These are phyloP conservation scores for Salvia hispanica DNA, from an alignment of 257 asterid species.

Conservation along the genomic window DNA sequence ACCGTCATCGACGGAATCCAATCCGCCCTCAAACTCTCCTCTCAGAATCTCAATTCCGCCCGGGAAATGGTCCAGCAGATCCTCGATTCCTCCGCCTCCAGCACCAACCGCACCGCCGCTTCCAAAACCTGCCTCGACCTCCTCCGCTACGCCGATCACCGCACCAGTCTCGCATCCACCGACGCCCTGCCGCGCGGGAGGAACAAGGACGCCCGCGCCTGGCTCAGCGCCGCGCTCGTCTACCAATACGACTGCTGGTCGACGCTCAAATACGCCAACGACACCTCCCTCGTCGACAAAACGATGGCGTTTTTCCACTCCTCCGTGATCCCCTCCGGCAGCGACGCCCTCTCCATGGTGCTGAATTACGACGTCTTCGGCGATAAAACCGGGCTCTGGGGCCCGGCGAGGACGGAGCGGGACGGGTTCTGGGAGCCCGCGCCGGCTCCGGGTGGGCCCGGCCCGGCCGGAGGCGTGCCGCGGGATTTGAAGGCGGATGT, in stretches of 20 bases:
- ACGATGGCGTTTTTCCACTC: constrained; percentile 51
- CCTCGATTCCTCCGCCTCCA: constrained; percentile 20
- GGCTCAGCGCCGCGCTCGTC: constrained; percentile 62
- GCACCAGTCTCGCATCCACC: background rate
- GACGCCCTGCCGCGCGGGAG: constrained; percentile 38
- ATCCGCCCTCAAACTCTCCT: constrained; percentile 11
- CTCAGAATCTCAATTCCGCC: constrained; percentile 1
- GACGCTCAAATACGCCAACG: constrained; percentile 57
- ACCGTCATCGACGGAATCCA: background rate
- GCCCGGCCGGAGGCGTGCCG: constrained; percentile 5
- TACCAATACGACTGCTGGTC: constrained; percentile 66
- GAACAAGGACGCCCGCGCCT: constrained; percentile 67
- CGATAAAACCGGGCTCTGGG: constrained; percentile 50
- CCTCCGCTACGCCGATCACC: constrained; percentile 19
- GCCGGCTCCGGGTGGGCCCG: background rate
- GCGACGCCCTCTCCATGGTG: constrained; percentile 60
- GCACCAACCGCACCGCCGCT: constrained; percentile 21
- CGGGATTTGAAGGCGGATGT: constrained; percentile 26
- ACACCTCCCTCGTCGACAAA: constrained; percentile 43
- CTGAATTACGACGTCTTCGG: constrained; percentile 53
- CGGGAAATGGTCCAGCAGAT: constrained; percentile 22
- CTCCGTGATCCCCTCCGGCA: constrained; percentile 40
- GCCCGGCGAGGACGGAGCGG: constrained; percentile 59
- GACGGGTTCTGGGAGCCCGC: constrained; percentile 64
- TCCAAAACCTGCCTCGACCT: constrained; percentile 22